These are phyloP conservation scores for Boletus semigastroideus DNA, from an alignment of 1,284 basidiomycete genomes.

Conservation along the genomic window DNA sequence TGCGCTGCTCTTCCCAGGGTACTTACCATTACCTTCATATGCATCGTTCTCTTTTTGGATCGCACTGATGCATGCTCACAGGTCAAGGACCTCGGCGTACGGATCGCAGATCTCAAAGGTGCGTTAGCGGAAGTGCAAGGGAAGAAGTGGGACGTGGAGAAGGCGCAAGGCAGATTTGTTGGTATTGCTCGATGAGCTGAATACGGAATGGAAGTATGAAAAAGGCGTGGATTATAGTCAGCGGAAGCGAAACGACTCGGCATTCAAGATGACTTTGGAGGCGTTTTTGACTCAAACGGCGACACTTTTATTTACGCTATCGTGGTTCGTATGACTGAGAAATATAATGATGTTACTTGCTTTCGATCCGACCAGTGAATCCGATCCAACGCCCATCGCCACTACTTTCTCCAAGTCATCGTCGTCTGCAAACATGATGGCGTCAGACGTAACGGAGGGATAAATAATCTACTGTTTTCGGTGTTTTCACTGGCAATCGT, in stretches of 20 bases:
- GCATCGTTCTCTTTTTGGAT: not conserved
- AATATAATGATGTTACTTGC: no score
- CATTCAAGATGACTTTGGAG: slow-evolving; percentile 74
- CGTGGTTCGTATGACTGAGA: no score
- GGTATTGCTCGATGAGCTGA: slow-evolving; percentile 91
- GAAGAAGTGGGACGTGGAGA: slow-evolving; percentile 78
- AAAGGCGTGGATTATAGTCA: slow-evolving; percentile 73
- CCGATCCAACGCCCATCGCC: no score
- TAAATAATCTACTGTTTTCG: no score
- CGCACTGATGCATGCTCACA: slow-evolving; percentile 10
- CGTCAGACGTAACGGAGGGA: no score
- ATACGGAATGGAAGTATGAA: slow-evolving; percentile 81
- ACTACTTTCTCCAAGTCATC: no score
- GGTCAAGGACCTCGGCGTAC: slow-evolving; percentile 41
- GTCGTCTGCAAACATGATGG: no score
- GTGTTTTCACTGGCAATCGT: no score
- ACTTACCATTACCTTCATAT: slow-evolving; percentile 24
- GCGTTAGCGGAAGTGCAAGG: slow-evolving; percentile 57
- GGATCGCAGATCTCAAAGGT: slow-evolving; percentile 45
- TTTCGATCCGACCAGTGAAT: no score
- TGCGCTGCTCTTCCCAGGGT: slow-evolving; percentile 41
- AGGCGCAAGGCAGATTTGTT: slow-evolving; percentile 95
- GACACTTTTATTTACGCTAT: no score
- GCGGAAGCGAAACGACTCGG: no score
- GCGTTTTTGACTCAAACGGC: no score